Percentiles rank a stretch among this genome's conserved stretches.
Evolutionary conservation across 441 rosid genomes (phyloP).

Genomic region (Erodium texanum): DNA sequence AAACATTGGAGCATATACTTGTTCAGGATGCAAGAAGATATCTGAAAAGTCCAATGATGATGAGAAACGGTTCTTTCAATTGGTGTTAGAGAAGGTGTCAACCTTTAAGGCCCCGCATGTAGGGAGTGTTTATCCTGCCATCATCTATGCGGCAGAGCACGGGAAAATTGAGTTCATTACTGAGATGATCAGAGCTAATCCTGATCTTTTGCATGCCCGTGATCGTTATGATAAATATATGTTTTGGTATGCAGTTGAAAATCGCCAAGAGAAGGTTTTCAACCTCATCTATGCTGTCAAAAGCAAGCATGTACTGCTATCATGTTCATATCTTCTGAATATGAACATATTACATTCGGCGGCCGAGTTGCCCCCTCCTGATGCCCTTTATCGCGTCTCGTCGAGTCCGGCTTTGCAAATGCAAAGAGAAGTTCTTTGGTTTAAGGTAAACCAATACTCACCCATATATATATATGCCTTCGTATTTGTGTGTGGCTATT

Average conservation of each 20-base stretch:
- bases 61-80: not conserved
- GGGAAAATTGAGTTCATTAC: not conserved
- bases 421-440: too few species aligned
- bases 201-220: not conserved
- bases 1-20: too few species aligned
- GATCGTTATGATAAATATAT: too few species aligned
- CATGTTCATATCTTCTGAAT: not conserved
- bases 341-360: constrained; percentile 11
- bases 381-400: constrained; percentile 16
- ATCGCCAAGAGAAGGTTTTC: not conserved
- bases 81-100: not conserved
- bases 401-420: too few species aligned
- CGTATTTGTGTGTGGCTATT: too few species aligned
- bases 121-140: not conserved
- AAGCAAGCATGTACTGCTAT: too few species aligned
- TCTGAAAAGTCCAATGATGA: too few species aligned
- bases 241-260: not conserved
- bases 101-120: too few species aligned
- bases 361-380: constrained; percentile 18
- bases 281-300: too few species aligned
- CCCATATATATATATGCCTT: too few species aligned
- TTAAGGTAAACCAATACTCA: too few species aligned
- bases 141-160: not conserved
- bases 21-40: too few species aligned
- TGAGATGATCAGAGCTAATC: not conserved